Base-by-base conservation (phyloP, 768 basidiomycete species). In the Lenzites betulinus region DNA sequence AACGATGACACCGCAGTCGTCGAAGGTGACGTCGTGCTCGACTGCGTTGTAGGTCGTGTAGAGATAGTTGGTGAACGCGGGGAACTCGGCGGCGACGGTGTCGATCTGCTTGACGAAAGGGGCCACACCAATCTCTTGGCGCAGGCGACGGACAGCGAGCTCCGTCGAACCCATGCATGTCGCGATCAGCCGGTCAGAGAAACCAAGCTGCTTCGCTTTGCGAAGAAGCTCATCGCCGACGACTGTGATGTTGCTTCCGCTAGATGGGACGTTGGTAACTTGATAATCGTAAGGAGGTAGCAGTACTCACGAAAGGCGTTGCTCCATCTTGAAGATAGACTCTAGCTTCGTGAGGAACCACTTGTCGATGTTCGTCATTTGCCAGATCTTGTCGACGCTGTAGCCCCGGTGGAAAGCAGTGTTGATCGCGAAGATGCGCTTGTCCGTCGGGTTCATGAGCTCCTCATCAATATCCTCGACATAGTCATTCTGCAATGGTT, bases 41-140 rank as follows among this genome's bases (percentile, higher is more conserved):
- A 88, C 78, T n/a, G 90, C 96, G 69, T 96, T 98, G 79, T 98
- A 98, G 0, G 95, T 97, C 43, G 90, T 97, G 78, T 99, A 98
- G 46, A 99, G 87, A 75, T 98, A 98, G 79, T 99, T 99, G 56
- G 97, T 98, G 80, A 89, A 93, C 0, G 95, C 95, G 1, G 97
- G 96, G 84, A 98, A 99, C 71, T 98, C 95, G 28, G 97, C 96
- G 12, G 97, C 97, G 56, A 98, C 95, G 0, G 97, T 98, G 69
- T 99, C 97, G 73, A 98, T 99, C 72, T 98, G 96, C 80, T 98
- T 98, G 76, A 97, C 91, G 73, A 93, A 96, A 0, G 95, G 95
- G 13, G 81, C 80, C 67, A 98, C 89, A 35, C 82, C 84, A 48
- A 76, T 75, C 74, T 98, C 96, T 71, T 93, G 89, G 57, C 96